A percentile compares a stretch with the other conserved stretches of the same genome.
These are phyloP conservation scores for Phylloporus arenicola DNA, from an alignment of 768 basidiomycete genomes.

Conservation along the genomic window DNA sequence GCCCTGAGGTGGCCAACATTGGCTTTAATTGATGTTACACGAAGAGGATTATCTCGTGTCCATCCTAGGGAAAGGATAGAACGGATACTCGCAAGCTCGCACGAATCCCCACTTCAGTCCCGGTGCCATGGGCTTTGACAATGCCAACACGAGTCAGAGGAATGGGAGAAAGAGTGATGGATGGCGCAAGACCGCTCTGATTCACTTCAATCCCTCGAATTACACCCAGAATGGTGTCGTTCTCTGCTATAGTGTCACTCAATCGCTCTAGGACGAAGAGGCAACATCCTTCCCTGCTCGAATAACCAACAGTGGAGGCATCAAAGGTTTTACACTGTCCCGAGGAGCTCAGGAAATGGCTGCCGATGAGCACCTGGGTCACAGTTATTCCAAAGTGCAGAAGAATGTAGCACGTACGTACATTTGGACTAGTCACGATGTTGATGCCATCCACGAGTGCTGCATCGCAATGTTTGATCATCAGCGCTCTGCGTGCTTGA, in stretches of 20 bases:
- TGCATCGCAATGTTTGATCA: slow-evolving; percentile 58
- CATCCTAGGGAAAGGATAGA: slow-evolving; percentile 44
- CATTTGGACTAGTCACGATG: slow-evolving; percentile 64
- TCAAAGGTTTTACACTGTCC: slow-evolving; percentile 72
- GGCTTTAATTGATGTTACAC: slow-evolving; percentile 65
- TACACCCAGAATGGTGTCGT: slow-evolving; percentile 63
- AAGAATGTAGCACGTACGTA: slow-evolving; percentile 29
- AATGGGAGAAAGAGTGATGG: slow-evolving; percentile 61
- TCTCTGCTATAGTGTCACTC: slow-evolving; percentile 56
- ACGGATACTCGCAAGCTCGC: slow-evolving; percentile 60
- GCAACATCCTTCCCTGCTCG: slow-evolving; percentile 64
- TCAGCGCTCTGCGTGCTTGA: slow-evolving; percentile 61
- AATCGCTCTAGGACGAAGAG: slow-evolving; percentile 70
- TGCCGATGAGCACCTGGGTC: slow-evolving; percentile 61
- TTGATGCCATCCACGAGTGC: slow-evolving; percentile 76
- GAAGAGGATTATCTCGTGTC: slow-evolving; percentile 44
- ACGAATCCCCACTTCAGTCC: slow-evolving; percentile 67
- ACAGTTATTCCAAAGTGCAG: slow-evolving; percentile 2
- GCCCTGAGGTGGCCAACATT: slow-evolving; percentile 75
- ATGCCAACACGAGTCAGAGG: slow-evolving; percentile 47
- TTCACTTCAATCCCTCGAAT: slow-evolving; percentile 69
- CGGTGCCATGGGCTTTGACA: slow-evolving; percentile 73
- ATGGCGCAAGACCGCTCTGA: slow-evolving; percentile 59
- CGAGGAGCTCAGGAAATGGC: slow-evolving; percentile 60
- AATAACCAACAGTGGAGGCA: slow-evolving; percentile 67